Evolutionary conservation across 2,329 filamentous ascomycete species (phyloP), one percentile per base, ranked within the genome.

Genomic region (Fusarium sp.): DNA sequence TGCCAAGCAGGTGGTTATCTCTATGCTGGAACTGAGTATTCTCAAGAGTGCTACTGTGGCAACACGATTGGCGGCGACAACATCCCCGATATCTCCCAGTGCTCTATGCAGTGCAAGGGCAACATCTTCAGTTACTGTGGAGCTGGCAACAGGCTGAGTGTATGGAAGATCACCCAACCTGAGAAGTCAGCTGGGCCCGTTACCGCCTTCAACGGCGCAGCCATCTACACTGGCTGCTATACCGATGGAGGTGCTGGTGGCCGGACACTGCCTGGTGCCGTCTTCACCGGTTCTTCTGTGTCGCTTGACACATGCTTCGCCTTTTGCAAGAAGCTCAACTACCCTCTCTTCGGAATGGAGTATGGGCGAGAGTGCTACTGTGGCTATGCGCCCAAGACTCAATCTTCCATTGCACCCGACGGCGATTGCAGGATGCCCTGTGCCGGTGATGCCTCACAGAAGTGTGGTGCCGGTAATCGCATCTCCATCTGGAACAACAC

Each of bases 21-120:
- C 6, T 84, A 80, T 71, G 83, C 83, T 18, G 83, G 83, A 23
- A 78, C 81, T 1, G 82, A 83, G 64, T 83, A 83, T 66, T 75
- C 78, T 5, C 67, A 68, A 39, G 82, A 83, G 65, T 83, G 82
- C 66, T 83, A 82, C 70, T 81, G 80, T 57, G 79, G 79, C 11
- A 75, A 80, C 67, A 68, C 50, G 1, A 64, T 78, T 4, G 37
- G 62, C 9, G 73, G 76, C 14, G 67, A 66, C 10, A 62, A 72
- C 20, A 68, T 64, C 35, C 34, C 65, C 0, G 75, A 78, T 23
- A 72, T 77, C 39, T 69, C 57, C 3, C 75, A 79, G 62, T 79
- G 77, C 54, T 77, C 68, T 2, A 77, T 79, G 73, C 73, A 78
- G 39, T 79, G 77, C 63, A 77, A 66, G n/a, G 77, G 77, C 10